A percentile compares a stretch with the other conserved stretches of the same genome.
Evolutionary conservation across 495 filamentous ascomycete genomes (phyloP).

Genomic region (Penicillium psychrofluorescens): DNA sequence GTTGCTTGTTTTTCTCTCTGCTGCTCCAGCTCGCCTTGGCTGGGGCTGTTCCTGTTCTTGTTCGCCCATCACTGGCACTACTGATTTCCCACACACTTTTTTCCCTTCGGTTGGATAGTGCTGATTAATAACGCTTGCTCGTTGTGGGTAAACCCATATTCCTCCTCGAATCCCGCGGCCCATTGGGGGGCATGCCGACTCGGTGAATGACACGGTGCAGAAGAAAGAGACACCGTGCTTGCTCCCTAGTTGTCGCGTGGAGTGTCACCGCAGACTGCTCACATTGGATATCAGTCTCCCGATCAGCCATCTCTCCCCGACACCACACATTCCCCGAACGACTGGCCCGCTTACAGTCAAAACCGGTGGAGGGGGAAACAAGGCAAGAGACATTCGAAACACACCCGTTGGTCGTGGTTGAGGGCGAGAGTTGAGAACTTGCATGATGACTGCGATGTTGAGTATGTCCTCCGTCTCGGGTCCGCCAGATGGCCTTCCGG

Average conservation of each 20-base stretch:
- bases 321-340: slow-evolving; percentile 1
- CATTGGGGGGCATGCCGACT: no score
- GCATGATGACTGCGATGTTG: slow-evolving; percentile 44
- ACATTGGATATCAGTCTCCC: background rate
- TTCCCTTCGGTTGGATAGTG: background rate
- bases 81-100: background rate
- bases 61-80: background rate
- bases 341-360: slow-evolving; percentile 6
- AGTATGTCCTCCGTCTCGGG: slow-evolving; percentile 32
- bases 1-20: background rate
- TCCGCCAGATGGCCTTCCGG: slow-evolving; percentile 2
- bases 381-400: slow-evolving; percentile 6
- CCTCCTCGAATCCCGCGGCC: background rate
- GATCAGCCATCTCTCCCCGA: slow-evolving; percentile 1
- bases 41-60: background rate
- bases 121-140: slow-evolving; percentile 13
- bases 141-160: slow-evolving; percentile 20
- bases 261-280: background rate
- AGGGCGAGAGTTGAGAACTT: slow-evolving; percentile 24
- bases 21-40: background rate
- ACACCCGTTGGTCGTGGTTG: slow-evolving; percentile 20
- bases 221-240: background rate
- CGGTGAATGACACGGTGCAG: no score
- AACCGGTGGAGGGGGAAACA: slow-evolving; percentile 14
- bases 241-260: background rate